Evolutionary conservation across 2,329 filamentous ascomycete species (phyloP), one percentile per base, ranked within the genome.

Genomic region (Aspergillus aculeatus): DNA sequence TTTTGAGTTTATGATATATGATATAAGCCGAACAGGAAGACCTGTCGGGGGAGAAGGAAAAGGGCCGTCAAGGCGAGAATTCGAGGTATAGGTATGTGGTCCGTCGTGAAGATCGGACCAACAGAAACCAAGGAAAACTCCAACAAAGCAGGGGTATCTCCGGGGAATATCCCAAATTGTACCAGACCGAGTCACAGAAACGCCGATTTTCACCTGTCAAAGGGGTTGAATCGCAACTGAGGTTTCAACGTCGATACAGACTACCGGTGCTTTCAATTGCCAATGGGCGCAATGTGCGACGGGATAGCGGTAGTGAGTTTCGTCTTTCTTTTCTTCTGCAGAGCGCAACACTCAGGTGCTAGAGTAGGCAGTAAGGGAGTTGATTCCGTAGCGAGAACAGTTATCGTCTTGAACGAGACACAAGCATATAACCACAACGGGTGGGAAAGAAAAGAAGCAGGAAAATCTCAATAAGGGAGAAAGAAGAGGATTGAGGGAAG

Each of bases 61-160:
- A 68, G 59, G 65, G 71, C 69, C 71, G 72, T 73, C 71, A 72
- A 74, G 69, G 71, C 72, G 64, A 68, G 64, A 57, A 55, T 62
- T 60, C 49, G 59, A 50, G 57, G 62, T 64, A 62, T 64, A 66
- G 64, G 53, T 60, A 57, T 65, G 62, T 66, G 66, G 63, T 67
- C 67, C 71, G 67, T 69, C 63, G 60, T 66, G 63, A 63, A 57
- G 63, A 64, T 60, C 63, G 67, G 62, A 66, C 66, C 69, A 64
- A 66, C 66, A 63, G 60, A 59, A 64, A 66, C 56, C 62, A 61
- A 65, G 57, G 63, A 68, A 61, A 69, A 69, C 66, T 67, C 64
- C 67, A 66, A 64, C 58, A 72, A 73, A 69, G 63, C 66, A 66
- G 66, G 70, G 73, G 73, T 74, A 74, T 74, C 70, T 73, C 62